Evolutionary conservation across 306 rosid genomes (phyloP).

Genomic region (Herpetospermum pedunculosum): DNA sequence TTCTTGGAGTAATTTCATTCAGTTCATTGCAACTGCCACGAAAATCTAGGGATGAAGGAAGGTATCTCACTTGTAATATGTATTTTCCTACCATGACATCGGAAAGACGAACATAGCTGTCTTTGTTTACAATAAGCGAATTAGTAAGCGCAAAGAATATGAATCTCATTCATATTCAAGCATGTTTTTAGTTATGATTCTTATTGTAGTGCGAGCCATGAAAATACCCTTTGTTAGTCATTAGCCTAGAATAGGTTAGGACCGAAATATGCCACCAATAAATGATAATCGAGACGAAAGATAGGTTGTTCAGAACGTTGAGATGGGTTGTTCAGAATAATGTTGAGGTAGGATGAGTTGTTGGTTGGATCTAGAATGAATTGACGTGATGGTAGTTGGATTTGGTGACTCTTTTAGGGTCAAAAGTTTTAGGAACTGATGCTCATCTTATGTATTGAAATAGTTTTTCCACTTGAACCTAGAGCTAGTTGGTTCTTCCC

Average conservation of each 20-base stretch:
- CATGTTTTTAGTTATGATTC: neutral
- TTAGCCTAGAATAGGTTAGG: neutral
- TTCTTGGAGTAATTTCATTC: slow-evolving; percentile 45
- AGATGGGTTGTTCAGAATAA: too few relatives aligned
- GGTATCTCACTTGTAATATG: neutral
- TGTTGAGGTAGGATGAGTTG: neutral
- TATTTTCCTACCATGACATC: neutral
- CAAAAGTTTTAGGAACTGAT: neutral
- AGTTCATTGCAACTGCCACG: neutral
- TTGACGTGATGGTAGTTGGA: neutral
- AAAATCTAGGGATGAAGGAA: neutral
- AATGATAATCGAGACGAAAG: neutral
- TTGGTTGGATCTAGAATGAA: neutral
- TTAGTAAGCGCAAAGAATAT: neutral
- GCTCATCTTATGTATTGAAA: neutral
- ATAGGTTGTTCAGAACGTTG: neutral
- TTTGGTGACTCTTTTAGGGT: neutral
- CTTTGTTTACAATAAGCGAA: neutral
- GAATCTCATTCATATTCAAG: neutral
- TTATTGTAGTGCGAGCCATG: neutral
- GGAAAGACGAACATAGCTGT: neutral
- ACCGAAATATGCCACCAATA: neutral
- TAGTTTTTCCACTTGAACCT: too few relatives aligned
- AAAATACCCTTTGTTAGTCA: too few relatives aligned
- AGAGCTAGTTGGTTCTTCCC: too few relatives aligned